Conservation (phyloP, 106 monocot species). For the Apostasia shenzhenica region DNA sequence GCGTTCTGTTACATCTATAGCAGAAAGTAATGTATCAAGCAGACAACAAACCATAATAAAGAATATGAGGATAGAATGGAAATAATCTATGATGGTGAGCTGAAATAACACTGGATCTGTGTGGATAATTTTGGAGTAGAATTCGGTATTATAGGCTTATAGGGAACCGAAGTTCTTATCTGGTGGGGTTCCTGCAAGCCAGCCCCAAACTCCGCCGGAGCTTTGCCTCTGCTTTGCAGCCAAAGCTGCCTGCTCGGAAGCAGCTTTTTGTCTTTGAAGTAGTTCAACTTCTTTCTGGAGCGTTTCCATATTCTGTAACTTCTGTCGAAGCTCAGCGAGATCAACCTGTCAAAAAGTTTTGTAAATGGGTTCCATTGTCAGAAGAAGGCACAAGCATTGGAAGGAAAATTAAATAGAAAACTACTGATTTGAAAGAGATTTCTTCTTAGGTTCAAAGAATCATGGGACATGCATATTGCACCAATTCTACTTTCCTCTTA, state of each 20-base stretch:
- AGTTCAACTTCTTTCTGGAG: slow-evolving; percentile 76
- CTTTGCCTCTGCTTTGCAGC: slow-evolving; percentile 57
- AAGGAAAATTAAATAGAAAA: too few relatives aligned
- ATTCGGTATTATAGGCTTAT: neutral
- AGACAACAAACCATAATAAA: too few relatives aligned
- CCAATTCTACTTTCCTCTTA: too few relatives aligned
- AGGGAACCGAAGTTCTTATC: slow-evolving; percentile 20
- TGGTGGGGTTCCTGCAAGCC: slow-evolving; percentile 66
- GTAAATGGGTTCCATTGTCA: too few relatives aligned
- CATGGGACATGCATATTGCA: too few relatives aligned
- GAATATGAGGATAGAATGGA: too few relatives aligned
- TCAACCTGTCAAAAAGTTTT: slow-evolving; percentile 38
- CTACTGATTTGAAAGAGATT: too few relatives aligned
- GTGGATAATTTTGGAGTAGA: neutral
- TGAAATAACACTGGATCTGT: slow-evolving; percentile 10
- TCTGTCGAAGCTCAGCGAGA: slow-evolving; percentile 72
- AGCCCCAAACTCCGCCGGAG: slow-evolving; percentile 80
- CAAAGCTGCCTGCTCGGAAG: slow-evolving; percentile 58
- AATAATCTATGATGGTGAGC: neutral
- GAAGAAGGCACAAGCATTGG: neutral
- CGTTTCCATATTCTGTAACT: slow-evolving; percentile 58
- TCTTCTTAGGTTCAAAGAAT: too few relatives aligned
- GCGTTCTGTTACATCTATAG: too few relatives aligned
- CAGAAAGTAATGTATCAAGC: too few relatives aligned
- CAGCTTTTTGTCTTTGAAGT: slow-evolving; percentile 64